These are phyloP conservation scores for Alternaria dauci DNA, from an alignment of 2,329 filamentous ascomycete species.

Conservation along the genomic window DNA sequence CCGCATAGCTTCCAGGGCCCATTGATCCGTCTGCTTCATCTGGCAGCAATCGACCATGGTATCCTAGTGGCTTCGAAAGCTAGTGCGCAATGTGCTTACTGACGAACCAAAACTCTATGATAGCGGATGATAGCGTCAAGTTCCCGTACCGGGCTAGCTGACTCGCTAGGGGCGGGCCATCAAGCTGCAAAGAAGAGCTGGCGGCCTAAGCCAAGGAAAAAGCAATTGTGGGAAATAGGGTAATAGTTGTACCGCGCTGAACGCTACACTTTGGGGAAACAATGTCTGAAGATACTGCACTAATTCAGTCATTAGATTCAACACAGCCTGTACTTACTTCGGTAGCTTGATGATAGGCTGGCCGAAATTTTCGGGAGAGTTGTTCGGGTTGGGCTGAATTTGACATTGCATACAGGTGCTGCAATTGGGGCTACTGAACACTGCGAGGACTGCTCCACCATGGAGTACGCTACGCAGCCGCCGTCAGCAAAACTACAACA, in stretches of 20 bases:
- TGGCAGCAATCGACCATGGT: slow-evolving; percentile 3
- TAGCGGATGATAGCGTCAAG: slow-evolving; percentile 6
- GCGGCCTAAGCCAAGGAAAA: background rate
- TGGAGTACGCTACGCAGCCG: slow-evolving; percentile 1
- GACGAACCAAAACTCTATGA: slow-evolving; percentile 13
- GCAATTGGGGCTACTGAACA: background rate
- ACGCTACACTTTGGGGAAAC: background rate
- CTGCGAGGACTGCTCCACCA: slow-evolving; percentile 5
- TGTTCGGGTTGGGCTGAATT: background rate
- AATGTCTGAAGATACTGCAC: background rate
- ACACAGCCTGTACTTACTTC: background rate
- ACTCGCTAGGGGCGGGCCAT: slow-evolving; percentile 4
- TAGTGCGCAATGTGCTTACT: slow-evolving; percentile 7
- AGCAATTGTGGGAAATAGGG: slow-evolving; percentile 1
- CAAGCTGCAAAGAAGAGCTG: background rate
- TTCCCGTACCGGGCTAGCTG: slow-evolving; percentile 5
- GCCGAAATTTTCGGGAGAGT: background rate
- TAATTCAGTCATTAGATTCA: background rate
- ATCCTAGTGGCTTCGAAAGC: slow-evolving; percentile 6
- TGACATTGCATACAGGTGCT: slow-evolving; percentile 1
- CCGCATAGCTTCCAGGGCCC: slow-evolving; percentile 3
- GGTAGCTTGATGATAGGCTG: background rate
- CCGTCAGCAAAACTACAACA: slow-evolving; percentile 2
- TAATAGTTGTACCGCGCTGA: background rate
- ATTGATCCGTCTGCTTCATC: slow-evolving; percentile 5